Percentiles rank a stretch among this genome's conserved stretches.
Conservation (phyloP, 495 filamentous ascomycete genomes). For the Recurvomyces mirabilis region DNA sequence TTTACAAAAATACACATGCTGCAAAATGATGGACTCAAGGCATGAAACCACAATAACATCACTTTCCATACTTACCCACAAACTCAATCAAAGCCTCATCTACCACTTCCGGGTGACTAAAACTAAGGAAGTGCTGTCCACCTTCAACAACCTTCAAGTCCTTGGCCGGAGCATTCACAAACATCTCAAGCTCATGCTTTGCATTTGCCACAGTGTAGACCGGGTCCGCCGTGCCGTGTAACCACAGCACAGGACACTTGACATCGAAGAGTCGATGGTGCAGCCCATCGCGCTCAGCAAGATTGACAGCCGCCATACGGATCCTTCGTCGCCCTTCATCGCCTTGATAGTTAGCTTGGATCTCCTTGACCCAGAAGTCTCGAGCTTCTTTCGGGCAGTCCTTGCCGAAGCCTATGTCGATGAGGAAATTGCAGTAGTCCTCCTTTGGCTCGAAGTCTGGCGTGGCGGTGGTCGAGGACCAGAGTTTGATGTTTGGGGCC, state of each 20-base stretch:
- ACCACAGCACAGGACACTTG: constrained; percentile 49
- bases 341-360: constrained; percentile 46
- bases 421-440: constrained; percentile 44
- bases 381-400: constrained; percentile 31
- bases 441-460: constrained; percentile 44
- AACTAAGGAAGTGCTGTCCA: constrained; percentile 48
- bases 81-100: constrained; percentile 42
- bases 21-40: too few species aligned
- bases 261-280: constrained; percentile 43
- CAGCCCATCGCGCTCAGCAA: constrained; percentile 50
- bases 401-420: constrained; percentile 45
- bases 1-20: too few species aligned
- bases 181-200: constrained; percentile 46
- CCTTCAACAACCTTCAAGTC: constrained; percentile 39
- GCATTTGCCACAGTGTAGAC: constrained; percentile 40
- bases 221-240: constrained; percentile 39
- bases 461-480: constrained; percentile 35
- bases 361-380: constrained; percentile 41
- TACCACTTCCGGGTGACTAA: constrained; percentile 44
- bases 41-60: too few species aligned
- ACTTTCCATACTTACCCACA: constrained; percentile 32
- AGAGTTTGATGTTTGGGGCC: constrained; percentile 35
- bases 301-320: constrained; percentile 45
- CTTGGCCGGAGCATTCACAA: constrained; percentile 41
- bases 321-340: constrained; percentile 46